phyloP scores from a whole-genome alignment of 192 early-diverging fungal species.

The Umbelopsis sp. region DNA sequence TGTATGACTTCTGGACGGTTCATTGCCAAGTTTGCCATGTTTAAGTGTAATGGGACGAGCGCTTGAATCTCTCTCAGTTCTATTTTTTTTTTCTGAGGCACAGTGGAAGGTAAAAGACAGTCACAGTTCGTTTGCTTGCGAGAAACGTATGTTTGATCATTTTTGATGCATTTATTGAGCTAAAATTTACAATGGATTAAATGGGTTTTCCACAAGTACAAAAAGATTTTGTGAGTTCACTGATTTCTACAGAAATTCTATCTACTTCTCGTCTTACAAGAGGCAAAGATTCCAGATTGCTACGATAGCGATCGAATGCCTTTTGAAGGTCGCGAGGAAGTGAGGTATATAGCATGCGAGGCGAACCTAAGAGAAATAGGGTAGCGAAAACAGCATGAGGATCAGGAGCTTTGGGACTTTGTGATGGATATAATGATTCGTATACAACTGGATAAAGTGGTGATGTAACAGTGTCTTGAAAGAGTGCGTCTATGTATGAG shows the following conservation, averaged over 20 bases:
- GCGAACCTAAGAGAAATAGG: constrained; percentile 62
- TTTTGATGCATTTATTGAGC: too few relatives aligned
- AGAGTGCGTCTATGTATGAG: constrained; percentile 39
- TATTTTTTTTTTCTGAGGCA: too few relatives aligned
- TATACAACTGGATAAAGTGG: constrained; percentile 48
- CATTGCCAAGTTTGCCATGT: constrained; percentile 32
- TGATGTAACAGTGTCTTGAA: constrained; percentile 45
- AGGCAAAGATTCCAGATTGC: constrained; percentile 33
- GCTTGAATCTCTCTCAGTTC: too few relatives aligned
- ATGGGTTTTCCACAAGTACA: constrained; percentile 56
- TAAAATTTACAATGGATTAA: background rate
- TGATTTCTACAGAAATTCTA: constrained; percentile 54
- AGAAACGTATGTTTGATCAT: too few relatives aligned
- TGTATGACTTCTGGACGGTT: constrained; percentile 78
- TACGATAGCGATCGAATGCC: constrained; percentile 43
- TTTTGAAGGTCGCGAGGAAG: constrained; percentile 50
- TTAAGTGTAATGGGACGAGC: background rate
- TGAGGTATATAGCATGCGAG: constrained; percentile 55
- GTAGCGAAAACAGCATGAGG: constrained; percentile 56
- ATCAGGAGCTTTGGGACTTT: constrained; percentile 25
- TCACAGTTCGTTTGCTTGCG: too few relatives aligned
- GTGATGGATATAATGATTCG: constrained; percentile 31
- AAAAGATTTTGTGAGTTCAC: constrained; percentile 56
- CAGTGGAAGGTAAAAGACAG: too few relatives aligned
- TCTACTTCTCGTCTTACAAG: constrained; percentile 57